phyloP scores from a whole-genome alignment of 2,329 filamentous ascomycete genomes.

The Thelonectria discophora region DNA sequence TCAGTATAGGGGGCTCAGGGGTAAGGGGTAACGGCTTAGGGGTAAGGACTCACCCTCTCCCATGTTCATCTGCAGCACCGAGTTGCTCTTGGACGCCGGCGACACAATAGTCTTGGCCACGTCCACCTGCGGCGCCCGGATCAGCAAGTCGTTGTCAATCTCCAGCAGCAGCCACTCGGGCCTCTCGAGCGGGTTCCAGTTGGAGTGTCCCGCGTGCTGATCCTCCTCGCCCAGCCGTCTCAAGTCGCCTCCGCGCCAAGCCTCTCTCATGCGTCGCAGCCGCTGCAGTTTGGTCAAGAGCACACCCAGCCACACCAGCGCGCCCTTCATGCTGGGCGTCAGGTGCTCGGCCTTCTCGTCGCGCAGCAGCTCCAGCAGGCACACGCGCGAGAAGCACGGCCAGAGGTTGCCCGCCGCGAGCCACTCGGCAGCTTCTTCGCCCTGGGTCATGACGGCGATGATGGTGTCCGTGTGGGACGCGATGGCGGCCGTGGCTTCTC shows the following conservation, averaged over 20 bases:
- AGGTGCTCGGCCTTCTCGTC: slow-evolving; percentile 36
- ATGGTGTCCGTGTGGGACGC: not conserved
- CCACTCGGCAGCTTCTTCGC: slow-evolving; percentile 44
- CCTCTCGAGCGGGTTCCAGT: slow-evolving; percentile 61
- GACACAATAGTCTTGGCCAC: slow-evolving; percentile 68
- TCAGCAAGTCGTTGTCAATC: slow-evolving; percentile 69
- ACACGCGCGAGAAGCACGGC: slow-evolving; percentile 54
- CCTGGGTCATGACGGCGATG: not conserved
- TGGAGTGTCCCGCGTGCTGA: slow-evolving; percentile 59
- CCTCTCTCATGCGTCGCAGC: slow-evolving; percentile 52
- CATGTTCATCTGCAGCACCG: slow-evolving; percentile 73
- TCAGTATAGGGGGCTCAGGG: too few relatives aligned
- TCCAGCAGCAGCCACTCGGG: slow-evolving; percentile 74
- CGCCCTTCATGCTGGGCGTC: slow-evolving; percentile 48
- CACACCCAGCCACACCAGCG: slow-evolving; percentile 54
- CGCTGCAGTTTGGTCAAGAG: slow-evolving; percentile 56
- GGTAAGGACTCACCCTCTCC: slow-evolving; percentile 56
- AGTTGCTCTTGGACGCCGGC: slow-evolving; percentile 61
- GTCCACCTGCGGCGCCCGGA: slow-evolving; percentile 67
- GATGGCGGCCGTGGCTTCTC: not conserved
- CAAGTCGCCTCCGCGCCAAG: slow-evolving; percentile 34
- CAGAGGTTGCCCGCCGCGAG: slow-evolving; percentile 53
- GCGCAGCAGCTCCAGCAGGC: slow-evolving; percentile 59
- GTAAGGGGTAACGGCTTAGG: too few relatives aligned
- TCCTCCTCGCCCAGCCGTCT: slow-evolving; percentile 53